Percentiles rank a stretch among this genome's conserved stretches.
Conservation (phyloP, 2,329 filamentous ascomycete species). For the Fusarium liriodendri region DNA sequence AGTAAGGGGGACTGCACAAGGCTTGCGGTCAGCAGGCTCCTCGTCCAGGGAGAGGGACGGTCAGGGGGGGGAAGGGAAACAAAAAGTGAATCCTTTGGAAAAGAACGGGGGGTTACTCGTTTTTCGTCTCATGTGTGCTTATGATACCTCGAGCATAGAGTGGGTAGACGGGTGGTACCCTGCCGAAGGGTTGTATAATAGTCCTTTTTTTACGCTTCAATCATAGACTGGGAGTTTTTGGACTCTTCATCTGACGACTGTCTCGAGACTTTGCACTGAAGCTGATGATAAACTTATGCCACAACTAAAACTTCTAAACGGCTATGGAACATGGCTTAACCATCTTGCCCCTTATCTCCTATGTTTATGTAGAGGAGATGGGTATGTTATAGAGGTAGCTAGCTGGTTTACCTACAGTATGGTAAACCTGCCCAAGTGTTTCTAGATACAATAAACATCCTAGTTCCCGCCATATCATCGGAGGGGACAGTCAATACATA, state of each 20-base stretch:
- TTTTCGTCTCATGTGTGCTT: constrained; percentile 41
- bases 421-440: neutral
- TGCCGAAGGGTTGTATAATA: constrained; percentile 43
- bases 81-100: constrained; percentile 39
- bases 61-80: constrained; percentile 2
- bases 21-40: constrained; percentile 30
- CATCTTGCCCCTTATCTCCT: neutral
- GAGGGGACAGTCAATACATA: neutral
- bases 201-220: constrained; percentile 43
- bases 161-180: constrained; percentile 42
- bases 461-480: neutral
- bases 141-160: constrained; percentile 39
- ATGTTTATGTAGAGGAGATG: neutral
- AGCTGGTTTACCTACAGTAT: neutral
- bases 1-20: constrained; percentile 27
- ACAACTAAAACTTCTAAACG: neutral
- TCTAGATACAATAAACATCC: neutral
- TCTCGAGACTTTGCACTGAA: neutral
- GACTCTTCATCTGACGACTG: constrained; percentile 20
- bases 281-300: neutral
- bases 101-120: constrained; percentile 29
- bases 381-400: neutral
- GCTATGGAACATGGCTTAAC: neutral
- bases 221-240: constrained; percentile 40
- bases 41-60: constrained; percentile 8